Base-by-base conservation (phyloP, 805 yeast genomes). In the Sungouiella blattae region DNA sequence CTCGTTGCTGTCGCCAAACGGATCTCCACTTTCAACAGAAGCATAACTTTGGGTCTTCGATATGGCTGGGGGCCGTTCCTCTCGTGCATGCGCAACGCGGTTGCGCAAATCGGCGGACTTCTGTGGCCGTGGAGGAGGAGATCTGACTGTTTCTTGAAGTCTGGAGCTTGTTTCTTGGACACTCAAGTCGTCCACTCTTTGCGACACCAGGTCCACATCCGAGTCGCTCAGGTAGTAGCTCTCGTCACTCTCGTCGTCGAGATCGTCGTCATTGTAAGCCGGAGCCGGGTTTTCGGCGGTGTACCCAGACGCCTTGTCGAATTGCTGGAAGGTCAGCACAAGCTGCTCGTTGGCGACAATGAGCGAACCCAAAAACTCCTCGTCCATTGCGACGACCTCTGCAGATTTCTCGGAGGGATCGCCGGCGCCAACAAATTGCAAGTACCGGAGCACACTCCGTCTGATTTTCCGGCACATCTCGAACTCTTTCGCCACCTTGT, bases 321-420 rank as follows among this genome's bases (percentile, higher is more conserved):
- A 89, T 35, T 67, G 61, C 47, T 78, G 77, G 49, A 93, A 71
- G 0, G 88, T 82, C 4, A 66, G 65, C 5, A 93, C 94, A 41
- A 93, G 71, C 55, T 87, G 89, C 50, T 93, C 98, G 55, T 93
- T 93, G 29, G 96, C 94, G 48, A 78, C 82, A 39, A 93, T 77
- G 43, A 93, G 70, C 28, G 87, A 74, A n/a, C 97, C 98, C 43
- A 93, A 62, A 42, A 79, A 83, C 51, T 87, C 95, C 44, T 89
- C 97, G 39, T 79, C 80, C 53, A 67, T 49, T 1, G 55, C 58
- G 12, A 49, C 34, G 9, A 52, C 52, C 28, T 53, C 65, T 2
- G 41, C 33, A 6, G 50, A 39, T 43, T 67, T 67, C 18, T 41
- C 46, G 9, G 40, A 32, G n/a, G 52, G 54, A 31, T 58, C 57